Percentiles rank a stretch among this genome's conserved stretches.
phyloP scores from a whole-genome alignment of 2,329 filamentous ascomycete species.

The Shiraia bambusicola region DNA sequence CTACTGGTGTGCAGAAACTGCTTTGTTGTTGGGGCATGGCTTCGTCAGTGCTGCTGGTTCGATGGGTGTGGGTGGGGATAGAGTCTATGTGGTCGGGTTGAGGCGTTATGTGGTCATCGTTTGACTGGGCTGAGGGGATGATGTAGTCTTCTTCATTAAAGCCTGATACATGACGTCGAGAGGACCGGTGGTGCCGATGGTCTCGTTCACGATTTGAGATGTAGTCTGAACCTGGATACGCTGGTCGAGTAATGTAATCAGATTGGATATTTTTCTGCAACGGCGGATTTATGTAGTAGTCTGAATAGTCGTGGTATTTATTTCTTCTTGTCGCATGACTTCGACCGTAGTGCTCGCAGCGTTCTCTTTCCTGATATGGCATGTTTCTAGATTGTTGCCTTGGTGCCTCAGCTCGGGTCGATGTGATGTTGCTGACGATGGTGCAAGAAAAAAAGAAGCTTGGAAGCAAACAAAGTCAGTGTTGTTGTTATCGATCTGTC shows the following conservation, averaged over 20 bases:
- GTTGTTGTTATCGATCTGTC: neutral
- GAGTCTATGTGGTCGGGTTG: no score
- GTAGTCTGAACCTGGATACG: slow-evolving; percentile 5
- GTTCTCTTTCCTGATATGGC: no score
- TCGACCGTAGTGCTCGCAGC: no score
- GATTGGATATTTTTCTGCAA: slow-evolving; percentile 7
- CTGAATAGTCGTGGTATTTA: neutral
- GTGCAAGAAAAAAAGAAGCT: neutral
- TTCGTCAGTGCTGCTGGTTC: no score
- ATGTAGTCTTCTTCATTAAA: neutral
- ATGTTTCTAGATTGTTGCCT: no score
- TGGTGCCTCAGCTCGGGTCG: no score
- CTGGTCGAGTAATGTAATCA: neutral
- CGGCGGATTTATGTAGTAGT: slow-evolving; percentile 4
- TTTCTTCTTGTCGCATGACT: no score
- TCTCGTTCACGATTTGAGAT: slow-evolving; percentile 3
- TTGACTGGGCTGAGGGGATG: no score
- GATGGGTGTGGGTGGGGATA: no score
- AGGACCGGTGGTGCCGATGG: neutral
- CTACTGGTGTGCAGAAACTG: neutral
- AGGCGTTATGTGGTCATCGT: no score
- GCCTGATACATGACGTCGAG: neutral
- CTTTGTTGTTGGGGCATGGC: no score
- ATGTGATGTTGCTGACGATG: neutral
- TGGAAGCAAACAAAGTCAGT: neutral